Conservation (phyloP, 1,284 basidiomycete genomes). For the Kwoniella shivajii region DNA sequence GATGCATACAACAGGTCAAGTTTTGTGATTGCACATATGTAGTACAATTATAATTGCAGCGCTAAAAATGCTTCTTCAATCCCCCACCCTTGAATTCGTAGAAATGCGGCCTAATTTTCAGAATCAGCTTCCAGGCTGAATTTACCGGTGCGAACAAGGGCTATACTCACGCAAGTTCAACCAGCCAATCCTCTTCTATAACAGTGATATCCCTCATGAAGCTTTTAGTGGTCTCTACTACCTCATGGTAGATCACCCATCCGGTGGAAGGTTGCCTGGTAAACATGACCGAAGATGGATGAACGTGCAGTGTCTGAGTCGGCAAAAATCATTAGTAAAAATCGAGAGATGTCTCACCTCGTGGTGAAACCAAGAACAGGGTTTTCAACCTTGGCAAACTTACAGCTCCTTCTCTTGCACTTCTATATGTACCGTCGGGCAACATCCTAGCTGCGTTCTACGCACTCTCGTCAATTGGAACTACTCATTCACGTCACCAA, state of each 20-base stretch:
- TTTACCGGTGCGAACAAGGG: too few species aligned
- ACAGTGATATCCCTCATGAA: constrained; percentile 62
- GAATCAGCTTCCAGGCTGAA: too few species aligned
- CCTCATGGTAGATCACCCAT: constrained; percentile 94
- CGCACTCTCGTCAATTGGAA: background rate
- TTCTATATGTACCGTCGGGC: constrained; percentile 85
- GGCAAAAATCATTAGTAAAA: constrained; percentile 85
- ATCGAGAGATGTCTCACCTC: constrained; percentile 89
- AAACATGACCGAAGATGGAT: constrained; percentile 93
- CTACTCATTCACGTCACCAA: background rate
- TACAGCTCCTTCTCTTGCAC: constrained; percentile 77
- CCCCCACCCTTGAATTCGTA: constrained; percentile 51
- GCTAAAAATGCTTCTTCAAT: constrained; percentile 45
- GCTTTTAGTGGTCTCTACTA: constrained; percentile 90
- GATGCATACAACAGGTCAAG: constrained; percentile 15
- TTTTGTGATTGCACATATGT: too few species aligned
- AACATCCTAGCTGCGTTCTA: constrained; percentile 83
- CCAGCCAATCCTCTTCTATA: constrained; percentile 59
- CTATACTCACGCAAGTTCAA: constrained; percentile 55
- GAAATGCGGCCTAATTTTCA: constrained; percentile 45
- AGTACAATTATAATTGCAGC: background rate
- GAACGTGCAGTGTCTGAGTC: constrained; percentile 74
- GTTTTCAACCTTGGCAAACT: constrained; percentile 35
- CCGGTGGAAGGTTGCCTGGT: constrained; percentile 84
- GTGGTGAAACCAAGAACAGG: constrained; percentile 45